Conservation (phyloP, 306 rosid genomes). For the Fagus crenata region DNA sequence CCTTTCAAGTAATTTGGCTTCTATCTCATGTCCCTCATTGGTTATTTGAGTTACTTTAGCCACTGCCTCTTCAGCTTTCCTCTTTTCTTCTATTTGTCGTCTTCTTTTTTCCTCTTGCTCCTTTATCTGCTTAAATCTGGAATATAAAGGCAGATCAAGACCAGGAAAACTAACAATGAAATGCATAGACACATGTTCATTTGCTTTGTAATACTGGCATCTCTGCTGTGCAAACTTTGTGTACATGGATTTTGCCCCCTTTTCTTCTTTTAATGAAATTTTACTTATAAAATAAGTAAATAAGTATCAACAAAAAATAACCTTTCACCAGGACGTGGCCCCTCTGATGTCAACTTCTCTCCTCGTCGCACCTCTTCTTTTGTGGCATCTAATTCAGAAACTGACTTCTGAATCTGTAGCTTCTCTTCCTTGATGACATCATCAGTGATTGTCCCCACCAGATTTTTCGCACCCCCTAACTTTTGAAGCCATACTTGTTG, state of each 20-base stretch:
- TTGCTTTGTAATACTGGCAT: too few relatives aligned
- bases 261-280: too few relatives aligned
- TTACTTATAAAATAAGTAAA: neutral
- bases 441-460: conserved; percentile 42
- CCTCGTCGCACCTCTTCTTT: conserved; percentile 39
- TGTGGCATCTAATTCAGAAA: conserved; percentile 40
- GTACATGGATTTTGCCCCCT: too few relatives aligned
- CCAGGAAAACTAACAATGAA: conserved; percentile 14
- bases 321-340: conserved; percentile 85
- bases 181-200: neutral
- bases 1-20: conserved; percentile 29
- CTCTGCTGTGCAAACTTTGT: too few relatives aligned
- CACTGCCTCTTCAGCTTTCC: conserved; percentile 60
- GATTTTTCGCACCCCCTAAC: conserved; percentile 81
- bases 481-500: conserved; percentile 98
- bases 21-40: conserved; percentile 36
- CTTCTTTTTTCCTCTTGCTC: conserved; percentile 76
- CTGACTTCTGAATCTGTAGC: conserved; percentile 47
- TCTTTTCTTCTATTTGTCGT: conserved; percentile 67
- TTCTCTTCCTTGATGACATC: conserved; percentile 46
- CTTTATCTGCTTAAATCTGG: conserved; percentile 78
- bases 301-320: conserved; percentile 28
- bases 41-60: conserved; percentile 41
- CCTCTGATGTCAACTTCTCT: conserved; percentile 52
- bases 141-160: conserved; percentile 30